Percentiles rank a stretch among this genome's conserved stretches.
Conservation (phyloP, 805 yeast genomes). For the Yamadazyma tumulicola region DNA sequence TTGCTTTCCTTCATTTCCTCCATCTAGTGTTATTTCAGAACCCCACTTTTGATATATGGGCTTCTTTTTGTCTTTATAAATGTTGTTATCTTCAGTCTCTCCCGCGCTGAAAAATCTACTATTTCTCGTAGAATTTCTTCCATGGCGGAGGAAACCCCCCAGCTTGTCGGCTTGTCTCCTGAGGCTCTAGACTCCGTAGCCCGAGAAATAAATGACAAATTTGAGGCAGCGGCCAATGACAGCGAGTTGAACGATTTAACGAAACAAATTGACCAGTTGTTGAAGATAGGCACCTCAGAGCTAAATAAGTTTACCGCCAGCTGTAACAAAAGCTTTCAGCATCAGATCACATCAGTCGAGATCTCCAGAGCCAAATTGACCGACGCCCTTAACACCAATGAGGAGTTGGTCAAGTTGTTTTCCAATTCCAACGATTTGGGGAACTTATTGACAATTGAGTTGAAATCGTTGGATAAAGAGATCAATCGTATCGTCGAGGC, state of each 20-base stretch:
- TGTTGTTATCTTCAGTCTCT: too few relatives aligned
- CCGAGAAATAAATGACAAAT: neutral
- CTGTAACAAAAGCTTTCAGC: slow-evolving; percentile 29
- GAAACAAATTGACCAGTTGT: slow-evolving; percentile 24
- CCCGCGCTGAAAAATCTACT: too few relatives aligned
- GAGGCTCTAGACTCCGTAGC: too few relatives aligned
- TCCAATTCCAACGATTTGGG: slow-evolving; percentile 65
- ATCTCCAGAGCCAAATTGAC: slow-evolving; percentile 62
- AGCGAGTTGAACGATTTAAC: slow-evolving; percentile 27
- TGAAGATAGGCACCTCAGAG: slow-evolving; percentile 22
- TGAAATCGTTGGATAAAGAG: slow-evolving; percentile 68
- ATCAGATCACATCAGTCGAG: slow-evolving; percentile 49
- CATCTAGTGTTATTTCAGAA: too few relatives aligned
- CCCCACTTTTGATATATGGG: too few relatives aligned
- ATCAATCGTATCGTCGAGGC: slow-evolving; percentile 61
- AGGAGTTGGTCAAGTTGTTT: slow-evolving; percentile 51
- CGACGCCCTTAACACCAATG: slow-evolving; percentile 54
- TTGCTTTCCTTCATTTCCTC: too few relatives aligned
- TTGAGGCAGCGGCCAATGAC: slow-evolving; percentile 20
- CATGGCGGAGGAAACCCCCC: too few relatives aligned
- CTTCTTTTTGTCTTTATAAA: too few relatives aligned
- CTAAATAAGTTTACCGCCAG: slow-evolving; percentile 21
- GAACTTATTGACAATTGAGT: slow-evolving; percentile 61
- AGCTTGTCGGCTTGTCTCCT: too few relatives aligned
- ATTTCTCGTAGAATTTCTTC: too few relatives aligned